phyloP scores from a whole-genome alignment of 139 green algal genomes.

The Astrephomene gubernaculifera region DNA sequence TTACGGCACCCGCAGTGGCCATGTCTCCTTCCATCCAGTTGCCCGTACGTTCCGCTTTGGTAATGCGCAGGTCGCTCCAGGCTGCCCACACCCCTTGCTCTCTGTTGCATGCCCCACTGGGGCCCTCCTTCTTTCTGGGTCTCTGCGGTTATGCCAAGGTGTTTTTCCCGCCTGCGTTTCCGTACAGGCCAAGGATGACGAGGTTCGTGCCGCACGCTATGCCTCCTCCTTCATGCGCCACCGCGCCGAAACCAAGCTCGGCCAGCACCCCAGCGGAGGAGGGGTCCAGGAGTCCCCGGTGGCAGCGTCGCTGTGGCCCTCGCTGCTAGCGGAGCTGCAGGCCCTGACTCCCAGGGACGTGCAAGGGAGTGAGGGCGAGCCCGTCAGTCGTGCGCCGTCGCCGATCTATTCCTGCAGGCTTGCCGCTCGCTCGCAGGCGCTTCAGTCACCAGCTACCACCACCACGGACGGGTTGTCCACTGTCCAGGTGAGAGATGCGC shows the following conservation, averaged over 20 bases:
- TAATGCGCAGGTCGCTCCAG: too few species aligned
- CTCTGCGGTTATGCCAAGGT: too few species aligned
- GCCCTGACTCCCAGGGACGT: not conserved
- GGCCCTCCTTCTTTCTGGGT: too few species aligned
- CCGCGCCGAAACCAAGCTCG: not conserved
- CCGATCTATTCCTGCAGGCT: not conserved
- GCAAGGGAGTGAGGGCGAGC: not conserved
- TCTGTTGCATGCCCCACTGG: too few species aligned
- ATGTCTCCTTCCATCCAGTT: too few species aligned
- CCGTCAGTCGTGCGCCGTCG: not conserved
- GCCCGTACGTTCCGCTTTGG: too few species aligned
- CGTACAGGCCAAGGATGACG: not conserved
- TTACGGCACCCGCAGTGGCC: too few species aligned
- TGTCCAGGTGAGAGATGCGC: conserved; percentile 1
- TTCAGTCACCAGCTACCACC: not conserved
- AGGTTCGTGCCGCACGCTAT: not conserved
- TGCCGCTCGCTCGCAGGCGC: not conserved
- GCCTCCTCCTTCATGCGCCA: not conserved
- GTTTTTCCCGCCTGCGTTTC: not conserved
- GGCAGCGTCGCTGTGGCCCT: too few species aligned
- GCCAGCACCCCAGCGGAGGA: not conserved
- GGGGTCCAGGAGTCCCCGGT: too few species aligned
- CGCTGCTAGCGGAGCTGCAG: not conserved
- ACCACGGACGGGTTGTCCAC: not conserved
- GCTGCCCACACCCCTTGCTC: too few species aligned